Evolutionary conservation across 164 flowering plant species (phyloP).

Genomic region (Echeveria elegans): DNA sequence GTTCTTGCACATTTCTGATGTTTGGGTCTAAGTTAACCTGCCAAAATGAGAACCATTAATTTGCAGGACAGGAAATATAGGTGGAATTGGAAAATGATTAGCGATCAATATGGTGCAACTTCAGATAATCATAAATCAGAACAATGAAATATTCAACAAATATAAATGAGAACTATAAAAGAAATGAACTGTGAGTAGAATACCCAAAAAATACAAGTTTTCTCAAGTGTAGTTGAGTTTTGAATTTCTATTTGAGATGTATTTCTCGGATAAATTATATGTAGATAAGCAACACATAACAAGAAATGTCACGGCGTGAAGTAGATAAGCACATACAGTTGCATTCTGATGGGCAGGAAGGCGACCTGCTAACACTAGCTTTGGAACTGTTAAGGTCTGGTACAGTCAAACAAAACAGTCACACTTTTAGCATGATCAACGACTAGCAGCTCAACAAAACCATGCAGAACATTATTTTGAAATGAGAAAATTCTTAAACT

Average conservation of each 20-base stretch:
- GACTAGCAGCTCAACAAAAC: not conserved
- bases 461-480: not conserved
- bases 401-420: slow-evolving; percentile 8
- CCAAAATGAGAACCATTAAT: not conserved
- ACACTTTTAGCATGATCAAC: not conserved
- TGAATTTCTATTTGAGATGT: not conserved
- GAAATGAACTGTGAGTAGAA: not conserved
- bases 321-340: slow-evolving; percentile 47
- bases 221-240: not conserved
- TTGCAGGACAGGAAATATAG: not conserved
- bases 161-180: not conserved
- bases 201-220: not conserved
- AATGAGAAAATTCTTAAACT: not conserved
- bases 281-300: not conserved
- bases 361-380: slow-evolving; percentile 92
- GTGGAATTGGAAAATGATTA: no score
- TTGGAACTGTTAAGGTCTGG: slow-evolving; percentile 83
- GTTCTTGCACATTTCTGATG: slow-evolving; percentile 73
- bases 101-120: not conserved
- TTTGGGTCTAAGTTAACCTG: slow-evolving; percentile 95
- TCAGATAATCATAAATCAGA: not conserved
- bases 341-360: slow-evolving; percentile 99
- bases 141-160: not conserved
- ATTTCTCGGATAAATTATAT: not conserved
- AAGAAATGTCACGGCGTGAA: not conserved